A percentile compares a stretch with the other conserved stretches of the same genome.
phyloP scores from a whole-genome alignment of 23 red algal genomes.

The Gracilaria vermiculophylla region DNA sequence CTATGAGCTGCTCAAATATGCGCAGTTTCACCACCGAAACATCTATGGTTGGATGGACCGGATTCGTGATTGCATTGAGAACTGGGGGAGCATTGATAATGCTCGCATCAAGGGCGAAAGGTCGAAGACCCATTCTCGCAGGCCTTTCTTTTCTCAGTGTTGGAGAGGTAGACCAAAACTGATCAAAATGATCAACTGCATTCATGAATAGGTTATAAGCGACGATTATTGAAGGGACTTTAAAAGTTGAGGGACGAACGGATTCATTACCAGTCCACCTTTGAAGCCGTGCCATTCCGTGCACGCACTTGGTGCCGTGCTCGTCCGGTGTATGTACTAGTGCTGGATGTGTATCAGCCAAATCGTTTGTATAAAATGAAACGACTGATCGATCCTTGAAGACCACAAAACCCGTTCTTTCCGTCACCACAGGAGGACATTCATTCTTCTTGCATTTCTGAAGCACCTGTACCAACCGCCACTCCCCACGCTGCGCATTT shows the following conservation, averaged over 20 bases:
- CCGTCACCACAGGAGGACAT: neutral
- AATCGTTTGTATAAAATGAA: neutral
- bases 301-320: neutral
- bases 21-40: no score
- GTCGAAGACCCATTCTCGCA: neutral
- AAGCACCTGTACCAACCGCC: neutral
- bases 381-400: constrained; percentile 1
- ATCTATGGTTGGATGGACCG: neutral
- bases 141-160: neutral
- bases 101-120: constrained; percentile 7
- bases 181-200: constrained; percentile 1
- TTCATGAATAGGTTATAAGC: constrained; percentile 31
- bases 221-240: neutral
- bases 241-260: neutral
- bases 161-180: neutral
- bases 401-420: neutral
- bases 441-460: neutral
- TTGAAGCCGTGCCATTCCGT: neutral
- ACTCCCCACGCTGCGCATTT: neutral
- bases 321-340: neutral
- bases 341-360: neutral
- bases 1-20: no score
- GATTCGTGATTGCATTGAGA: no score
- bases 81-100: constrained; percentile 5
- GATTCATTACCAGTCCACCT: neutral